Evolutionary conservation across 2,329 filamentous ascomycete genomes (phyloP).

Genomic region (Seiridium unicorne): DNA sequence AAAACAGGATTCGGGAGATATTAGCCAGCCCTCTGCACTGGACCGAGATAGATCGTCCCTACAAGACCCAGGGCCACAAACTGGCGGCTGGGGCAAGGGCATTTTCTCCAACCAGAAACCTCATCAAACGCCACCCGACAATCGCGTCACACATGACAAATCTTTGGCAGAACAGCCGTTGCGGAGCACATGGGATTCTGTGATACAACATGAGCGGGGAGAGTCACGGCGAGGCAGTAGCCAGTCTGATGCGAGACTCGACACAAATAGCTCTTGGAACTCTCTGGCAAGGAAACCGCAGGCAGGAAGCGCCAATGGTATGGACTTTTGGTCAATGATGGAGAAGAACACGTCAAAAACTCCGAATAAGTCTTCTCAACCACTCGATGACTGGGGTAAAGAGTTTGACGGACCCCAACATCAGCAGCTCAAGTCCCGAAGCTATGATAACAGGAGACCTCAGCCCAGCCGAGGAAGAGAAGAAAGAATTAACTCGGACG

Average conservation of each 20-base stretch:
- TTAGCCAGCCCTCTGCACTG: too few relatives aligned
- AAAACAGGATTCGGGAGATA: background rate
- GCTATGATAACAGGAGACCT: background rate
- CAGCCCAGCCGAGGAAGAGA: background rate
- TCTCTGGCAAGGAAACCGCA: slow-evolving; percentile 15
- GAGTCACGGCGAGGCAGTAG: background rate
- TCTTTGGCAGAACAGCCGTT: background rate
- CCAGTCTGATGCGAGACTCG: background rate
- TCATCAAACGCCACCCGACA: background rate
- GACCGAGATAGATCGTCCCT: too few relatives aligned
- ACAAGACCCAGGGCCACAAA: background rate
- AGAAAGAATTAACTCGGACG: background rate
- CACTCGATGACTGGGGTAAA: slow-evolving; percentile 14
- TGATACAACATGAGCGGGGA: background rate
- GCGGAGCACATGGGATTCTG: background rate
- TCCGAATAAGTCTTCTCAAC: background rate
- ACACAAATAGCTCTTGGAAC: slow-evolving; percentile 12
- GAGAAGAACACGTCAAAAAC: background rate
- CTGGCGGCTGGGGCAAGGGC: background rate
- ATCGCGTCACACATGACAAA: background rate
- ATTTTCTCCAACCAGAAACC: background rate
- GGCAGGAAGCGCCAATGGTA: slow-evolving; percentile 9
- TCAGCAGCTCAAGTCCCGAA: background rate
- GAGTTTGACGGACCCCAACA: slow-evolving; percentile 11
- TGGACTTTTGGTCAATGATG: slow-evolving; percentile 16